phyloP scores from a whole-genome alignment of 306 rosid species.

The Acmispon strigosus region DNA sequence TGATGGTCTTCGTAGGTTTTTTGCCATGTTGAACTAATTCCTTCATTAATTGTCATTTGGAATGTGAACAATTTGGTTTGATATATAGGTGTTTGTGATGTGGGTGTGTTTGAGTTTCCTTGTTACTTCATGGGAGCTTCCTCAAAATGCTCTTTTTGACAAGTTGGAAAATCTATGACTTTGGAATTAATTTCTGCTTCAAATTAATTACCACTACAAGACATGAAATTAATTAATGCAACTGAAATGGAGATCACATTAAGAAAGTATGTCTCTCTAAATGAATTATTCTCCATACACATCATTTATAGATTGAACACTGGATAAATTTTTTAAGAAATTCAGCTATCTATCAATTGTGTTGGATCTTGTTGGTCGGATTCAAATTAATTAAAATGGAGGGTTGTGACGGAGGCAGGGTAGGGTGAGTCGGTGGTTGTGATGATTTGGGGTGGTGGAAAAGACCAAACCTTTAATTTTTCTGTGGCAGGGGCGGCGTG shows the following conservation, averaged over 20 bases:
- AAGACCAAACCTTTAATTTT: constrained; percentile 21
- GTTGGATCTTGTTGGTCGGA: no score
- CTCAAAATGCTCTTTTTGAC: constrained; percentile 57
- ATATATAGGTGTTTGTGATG: background rate
- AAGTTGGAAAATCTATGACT: constrained; percentile 16
- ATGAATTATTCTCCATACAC: no score
- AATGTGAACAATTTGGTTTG: background rate
- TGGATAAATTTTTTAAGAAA: no score
- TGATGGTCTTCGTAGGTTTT: constrained; percentile 7
- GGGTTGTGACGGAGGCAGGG: constrained; percentile 30
- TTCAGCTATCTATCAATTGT: no score
- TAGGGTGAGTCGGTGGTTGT: constrained; percentile 28
- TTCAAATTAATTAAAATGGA: constrained; percentile 8
- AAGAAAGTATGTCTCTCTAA: no score
- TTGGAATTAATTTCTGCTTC: background rate
- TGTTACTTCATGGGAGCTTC: constrained; percentile 42
- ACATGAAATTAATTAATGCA: no score
- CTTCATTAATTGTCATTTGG: no score
- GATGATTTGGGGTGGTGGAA: constrained; percentile 6
- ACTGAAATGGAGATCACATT: no score
- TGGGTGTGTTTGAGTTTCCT: constrained; percentile 20
- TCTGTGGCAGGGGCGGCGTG: constrained; percentile 42
- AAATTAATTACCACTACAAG: background rate
- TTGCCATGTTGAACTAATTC: background rate
- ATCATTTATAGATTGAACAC: no score